Percentiles rank a stretch among this genome's conserved stretches.
These are phyloP conservation scores for Tylopilus sp. DNA, from an alignment of 1,284 basidiomycete species.

Conservation along the genomic window DNA sequence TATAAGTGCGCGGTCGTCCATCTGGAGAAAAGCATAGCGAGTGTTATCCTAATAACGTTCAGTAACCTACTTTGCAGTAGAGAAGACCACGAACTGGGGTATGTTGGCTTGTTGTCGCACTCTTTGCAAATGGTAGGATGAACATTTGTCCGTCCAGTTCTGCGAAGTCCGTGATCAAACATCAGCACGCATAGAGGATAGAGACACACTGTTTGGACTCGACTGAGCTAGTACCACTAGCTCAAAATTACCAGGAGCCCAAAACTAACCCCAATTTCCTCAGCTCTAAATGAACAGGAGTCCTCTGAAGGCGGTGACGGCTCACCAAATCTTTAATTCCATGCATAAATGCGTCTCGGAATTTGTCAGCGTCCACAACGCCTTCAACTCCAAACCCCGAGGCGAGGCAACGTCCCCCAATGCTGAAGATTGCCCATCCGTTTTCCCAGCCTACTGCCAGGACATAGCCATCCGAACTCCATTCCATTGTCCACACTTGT, in stretches of 20 bases:
- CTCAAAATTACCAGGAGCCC: slow-evolving; percentile 88
- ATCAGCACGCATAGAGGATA: neutral
- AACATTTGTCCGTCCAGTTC: slow-evolving; percentile 72
- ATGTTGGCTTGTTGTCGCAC: slow-evolving; percentile 88
- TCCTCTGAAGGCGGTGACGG: slow-evolving; percentile 1
- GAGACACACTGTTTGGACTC: slow-evolving; percentile 44
- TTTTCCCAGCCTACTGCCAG: slow-evolving; percentile 92
- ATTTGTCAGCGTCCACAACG: slow-evolving; percentile 54
- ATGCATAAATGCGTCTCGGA: slow-evolving; percentile 84
- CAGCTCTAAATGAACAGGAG: slow-evolving; percentile 3
- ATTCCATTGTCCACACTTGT: slow-evolving; percentile 73
- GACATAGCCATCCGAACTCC: slow-evolving; percentile 95
- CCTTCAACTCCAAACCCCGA: slow-evolving; percentile 72
- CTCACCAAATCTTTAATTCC: slow-evolving; percentile 66
- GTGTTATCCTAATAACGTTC: slow-evolving; percentile 72
- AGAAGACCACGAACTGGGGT: slow-evolving; percentile 61
- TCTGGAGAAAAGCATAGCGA: slow-evolving; percentile 90
- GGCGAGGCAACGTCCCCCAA: slow-evolving; percentile 83
- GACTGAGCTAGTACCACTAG: slow-evolving; percentile 65
- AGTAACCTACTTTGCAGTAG: neutral
- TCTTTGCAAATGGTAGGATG: slow-evolving; percentile 90
- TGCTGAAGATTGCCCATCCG: slow-evolving; percentile 91
- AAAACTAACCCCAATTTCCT: slow-evolving; percentile 58
- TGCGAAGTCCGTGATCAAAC: slow-evolving; percentile 23
- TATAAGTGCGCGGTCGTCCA: slow-evolving; percentile 93